Evolutionary conservation across 2,329 filamentous ascomycete genomes (phyloP), one percentile per base, ranked within the genome.

Genomic region (Phialocephala sp.): DNA sequence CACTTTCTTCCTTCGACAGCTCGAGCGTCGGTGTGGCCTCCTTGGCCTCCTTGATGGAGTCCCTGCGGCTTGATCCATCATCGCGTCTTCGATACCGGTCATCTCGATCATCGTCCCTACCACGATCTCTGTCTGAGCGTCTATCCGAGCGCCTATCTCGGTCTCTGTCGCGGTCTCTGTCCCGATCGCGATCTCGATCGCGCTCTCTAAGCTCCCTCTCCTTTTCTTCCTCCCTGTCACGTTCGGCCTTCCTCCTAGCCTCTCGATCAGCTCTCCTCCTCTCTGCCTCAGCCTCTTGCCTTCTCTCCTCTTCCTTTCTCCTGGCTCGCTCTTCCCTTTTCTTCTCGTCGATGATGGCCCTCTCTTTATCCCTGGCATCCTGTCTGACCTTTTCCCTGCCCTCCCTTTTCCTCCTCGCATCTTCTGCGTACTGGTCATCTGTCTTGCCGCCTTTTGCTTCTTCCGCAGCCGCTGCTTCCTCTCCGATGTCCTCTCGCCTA

Each of bases 371-470:
- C 60, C 84, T 81, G 20, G 89, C 79, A 70, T 89, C 86, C 56
- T 88, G 85, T 62, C 88, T 83, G 11, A 88, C 80, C 39, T 83
- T 83, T 67, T 89, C 87, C 12, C 91, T 85, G 62, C 88, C 85
- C 9, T 83, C 81, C 39, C 85, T 81, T 59, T 88, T 86, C 8
- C 80, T 81, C 11, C 86, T 84, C 1, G 89, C 89, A 66, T 92
- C 90, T 56, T 84, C 84, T 1, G 86, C 88, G 76, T 93, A 94
- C 58, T 90, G 88, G 63, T 89, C 86, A 71, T 94, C 91, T 0
- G 88, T 91, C 77, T 91, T 93, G 57, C 85, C 82, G 20, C 91
- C 91, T 61, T 85, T 86, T 11, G 80, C 70, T 50, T 86, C 80
- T 75, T 94, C 91, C 22, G 86, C 85, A 35, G 84, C 83, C 2